Evolutionary conservation across 2,329 filamentous ascomycete genomes (phyloP).

Genomic region (Geosmithia flava): DNA sequence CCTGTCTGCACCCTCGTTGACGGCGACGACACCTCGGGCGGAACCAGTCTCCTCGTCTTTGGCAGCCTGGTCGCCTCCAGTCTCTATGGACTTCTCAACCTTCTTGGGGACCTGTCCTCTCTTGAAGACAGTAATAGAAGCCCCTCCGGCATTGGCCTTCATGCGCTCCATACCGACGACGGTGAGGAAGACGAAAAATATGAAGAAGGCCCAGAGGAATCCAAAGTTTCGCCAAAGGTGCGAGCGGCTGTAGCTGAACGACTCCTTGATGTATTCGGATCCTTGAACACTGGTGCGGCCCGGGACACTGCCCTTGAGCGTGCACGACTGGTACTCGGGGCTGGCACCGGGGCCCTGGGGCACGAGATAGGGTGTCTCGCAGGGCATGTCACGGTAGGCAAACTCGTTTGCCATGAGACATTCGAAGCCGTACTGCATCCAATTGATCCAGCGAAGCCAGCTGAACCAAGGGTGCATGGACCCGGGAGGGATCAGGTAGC

Average conservation of each 20-base stretch:
- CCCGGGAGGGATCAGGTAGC: constrained; percentile 47
- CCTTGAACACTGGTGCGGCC: constrained; percentile 38
- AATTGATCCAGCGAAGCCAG: constrained; percentile 59
- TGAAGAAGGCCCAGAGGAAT: constrained; percentile 61
- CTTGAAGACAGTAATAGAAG: constrained; percentile 49
- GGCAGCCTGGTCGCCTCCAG: constrained; percentile 26
- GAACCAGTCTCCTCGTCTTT: constrained; percentile 33
- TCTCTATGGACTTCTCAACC: constrained; percentile 44
- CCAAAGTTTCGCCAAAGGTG: constrained; percentile 70
- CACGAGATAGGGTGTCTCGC: constrained; percentile 43
- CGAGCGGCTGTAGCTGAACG: constrained; percentile 39
- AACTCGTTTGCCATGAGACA: constrained; percentile 55
- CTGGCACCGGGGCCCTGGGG: constrained; percentile 25
- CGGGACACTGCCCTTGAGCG: constrained; percentile 30
- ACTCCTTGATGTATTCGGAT: constrained; percentile 37
- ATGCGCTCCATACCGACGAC: constrained; percentile 55
- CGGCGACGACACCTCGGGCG: constrained; percentile 12
- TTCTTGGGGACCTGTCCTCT: constrained; percentile 48
- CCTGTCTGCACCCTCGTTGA: constrained; percentile 25
- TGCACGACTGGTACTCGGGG: constrained; percentile 37
- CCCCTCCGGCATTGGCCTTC: constrained; percentile 48
- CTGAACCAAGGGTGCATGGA: constrained; percentile 46
- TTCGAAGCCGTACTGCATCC: constrained; percentile 58
- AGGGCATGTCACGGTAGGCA: constrained; percentile 42
- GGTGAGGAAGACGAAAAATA: constrained; percentile 63